These are phyloP conservation scores for Sicyos baderoa DNA, from an alignment of 306 rosid genomes.

Conservation along the genomic window DNA sequence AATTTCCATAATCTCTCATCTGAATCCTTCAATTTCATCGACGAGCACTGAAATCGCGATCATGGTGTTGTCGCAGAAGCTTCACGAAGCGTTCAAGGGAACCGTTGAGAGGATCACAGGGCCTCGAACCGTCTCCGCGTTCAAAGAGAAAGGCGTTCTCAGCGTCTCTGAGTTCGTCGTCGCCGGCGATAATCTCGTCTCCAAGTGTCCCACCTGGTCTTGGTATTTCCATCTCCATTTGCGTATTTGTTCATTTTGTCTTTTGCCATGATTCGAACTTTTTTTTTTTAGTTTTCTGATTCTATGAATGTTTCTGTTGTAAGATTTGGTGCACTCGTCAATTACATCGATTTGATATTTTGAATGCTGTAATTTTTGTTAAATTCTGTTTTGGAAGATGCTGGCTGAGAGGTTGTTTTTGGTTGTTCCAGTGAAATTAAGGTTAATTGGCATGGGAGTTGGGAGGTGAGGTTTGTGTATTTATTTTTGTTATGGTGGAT, in stretches of 20 bases:
- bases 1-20: neutral
- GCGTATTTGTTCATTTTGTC: neutral
- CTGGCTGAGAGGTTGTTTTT: slow-evolving; percentile 10
- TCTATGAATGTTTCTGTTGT: neutral
- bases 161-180: slow-evolving; percentile 75
- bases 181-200: slow-evolving; percentile 94
- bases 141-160: slow-evolving; percentile 97
- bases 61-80: slow-evolving; percentile 86
- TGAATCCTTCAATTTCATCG: neutral
- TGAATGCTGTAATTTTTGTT: neutral
- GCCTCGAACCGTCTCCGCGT: slow-evolving; percentile 86
- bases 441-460: neutral
- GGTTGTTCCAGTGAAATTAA: neutral
- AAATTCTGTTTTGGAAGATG: neutral
- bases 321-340: neutral
- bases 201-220: slow-evolving; percentile 99
- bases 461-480: neutral
- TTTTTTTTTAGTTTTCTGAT: neutral
- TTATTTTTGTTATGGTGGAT: neutral
- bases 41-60: neutral
- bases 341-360: neutral
- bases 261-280: neutral
- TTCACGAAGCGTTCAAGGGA: slow-evolving; percentile 96
- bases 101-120: slow-evolving; percentile 94
- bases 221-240: slow-evolving; percentile 44